Percentiles rank a stretch among this genome's conserved stretches.
phyloP scores from a whole-genome alignment of 495 filamentous ascomycete species.

The Xylaria sp. region DNA sequence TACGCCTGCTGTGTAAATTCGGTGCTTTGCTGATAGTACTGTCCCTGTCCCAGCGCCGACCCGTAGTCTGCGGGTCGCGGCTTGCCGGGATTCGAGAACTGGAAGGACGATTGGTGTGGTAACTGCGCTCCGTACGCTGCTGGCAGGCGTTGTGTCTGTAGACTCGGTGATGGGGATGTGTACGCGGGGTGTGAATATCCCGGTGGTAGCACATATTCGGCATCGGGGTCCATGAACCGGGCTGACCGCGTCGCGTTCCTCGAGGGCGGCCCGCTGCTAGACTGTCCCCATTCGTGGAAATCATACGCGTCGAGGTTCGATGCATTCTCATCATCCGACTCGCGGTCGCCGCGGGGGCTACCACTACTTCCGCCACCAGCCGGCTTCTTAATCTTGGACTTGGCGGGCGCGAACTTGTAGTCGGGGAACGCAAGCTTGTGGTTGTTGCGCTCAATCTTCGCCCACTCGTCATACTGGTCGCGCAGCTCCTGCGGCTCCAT shows the following conservation, averaged over 20 bases:
- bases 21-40: constrained; percentile 66
- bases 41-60: constrained; percentile 55
- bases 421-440: constrained; percentile 86
- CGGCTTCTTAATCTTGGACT: constrained; percentile 59
- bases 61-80: constrained; percentile 63
- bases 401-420: constrained; percentile 94
- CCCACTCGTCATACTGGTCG: constrained; percentile 81
- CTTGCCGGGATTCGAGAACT: constrained; percentile 67
- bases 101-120: constrained; percentile 59
- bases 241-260: constrained; percentile 41
- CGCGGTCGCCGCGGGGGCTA: constrained; percentile 53
- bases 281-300: constrained; percentile 41
- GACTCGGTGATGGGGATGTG: constrained; percentile 35
- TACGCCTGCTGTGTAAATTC: constrained; percentile 34
- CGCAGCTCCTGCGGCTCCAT: constrained; percentile 75
- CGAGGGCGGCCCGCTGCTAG: constrained; percentile 40
- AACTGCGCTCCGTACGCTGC: constrained; percentile 23
- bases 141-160: constrained; percentile 18
- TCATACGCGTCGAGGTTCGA: constrained; percentile 40
- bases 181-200: constrained; percentile 36
- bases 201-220: constrained; percentile 37
- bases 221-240: constrained; percentile 43
- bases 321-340: constrained; percentile 51
- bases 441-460: constrained; percentile 82
- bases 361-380: background rate